phyloP scores from a whole-genome alignment of 2,329 filamentous ascomycete genomes.

The Xylariaceae sp. region DNA sequence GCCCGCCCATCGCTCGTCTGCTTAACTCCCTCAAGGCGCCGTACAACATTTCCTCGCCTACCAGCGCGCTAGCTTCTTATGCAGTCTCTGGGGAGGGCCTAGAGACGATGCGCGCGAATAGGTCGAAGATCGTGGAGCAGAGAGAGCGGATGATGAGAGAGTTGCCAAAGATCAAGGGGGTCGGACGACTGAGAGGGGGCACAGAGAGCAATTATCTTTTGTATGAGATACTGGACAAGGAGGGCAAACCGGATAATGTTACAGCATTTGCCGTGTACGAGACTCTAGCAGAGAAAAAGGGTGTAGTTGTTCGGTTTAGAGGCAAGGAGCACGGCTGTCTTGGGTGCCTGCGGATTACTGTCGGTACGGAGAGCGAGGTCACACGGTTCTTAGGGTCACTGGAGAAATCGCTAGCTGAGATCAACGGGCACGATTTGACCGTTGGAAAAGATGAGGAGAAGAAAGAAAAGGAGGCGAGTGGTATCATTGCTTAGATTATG shows the following conservation, averaged over 20 bases:
- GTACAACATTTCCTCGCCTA: conserved; percentile 90
- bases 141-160: conserved; percentile 70
- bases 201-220: conserved; percentile 83
- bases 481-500: conserved; percentile 32
- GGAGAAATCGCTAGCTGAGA: conserved; percentile 42
- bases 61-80: conserved; percentile 71
- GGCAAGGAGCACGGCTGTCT: conserved; percentile 88
- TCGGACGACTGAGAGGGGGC: conserved; percentile 79
- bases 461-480: conserved; percentile 32
- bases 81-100: conserved; percentile 68
- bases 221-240: conserved; percentile 74
- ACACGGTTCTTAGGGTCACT: conserved; percentile 72
- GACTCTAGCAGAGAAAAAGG: conserved; percentile 74
- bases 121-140: conserved; percentile 67
- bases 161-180: conserved; percentile 69
- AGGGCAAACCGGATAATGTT: conserved; percentile 72
- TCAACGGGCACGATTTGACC: conserved; percentile 28
- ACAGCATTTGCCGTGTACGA: conserved; percentile 79
- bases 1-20: conserved; percentile 67
- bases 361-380: conserved; percentile 86
- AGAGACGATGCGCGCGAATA: conserved; percentile 66
- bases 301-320: conserved; percentile 89
- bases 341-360: conserved; percentile 85
- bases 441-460: conserved; percentile 28
- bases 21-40: conserved; percentile 93